Evolutionary conservation across 148 eudicot species (phyloP).

Genomic region (Nepenthes mirabilis): DNA sequence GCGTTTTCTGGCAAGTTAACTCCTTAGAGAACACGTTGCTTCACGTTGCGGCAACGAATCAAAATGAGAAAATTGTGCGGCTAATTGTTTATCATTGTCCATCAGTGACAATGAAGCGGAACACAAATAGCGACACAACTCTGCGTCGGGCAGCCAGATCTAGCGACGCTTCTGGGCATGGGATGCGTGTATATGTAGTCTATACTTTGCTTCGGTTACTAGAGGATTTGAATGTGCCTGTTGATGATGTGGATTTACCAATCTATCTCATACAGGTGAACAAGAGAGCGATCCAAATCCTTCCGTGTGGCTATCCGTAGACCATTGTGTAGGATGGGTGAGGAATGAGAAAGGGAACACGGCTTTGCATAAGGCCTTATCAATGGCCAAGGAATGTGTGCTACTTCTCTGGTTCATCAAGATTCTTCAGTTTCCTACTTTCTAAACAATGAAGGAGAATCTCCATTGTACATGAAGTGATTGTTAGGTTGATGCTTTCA

Average conservation of each 20-base stretch:
- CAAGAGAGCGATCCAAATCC: too few species aligned
- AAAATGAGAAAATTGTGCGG: constrained; percentile 10
- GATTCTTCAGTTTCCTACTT: constrained; percentile 9
- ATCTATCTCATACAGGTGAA: background rate
- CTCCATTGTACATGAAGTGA: constrained; percentile 13
- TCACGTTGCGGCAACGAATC: constrained; percentile 14
- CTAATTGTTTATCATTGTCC: constrained; percentile 15
- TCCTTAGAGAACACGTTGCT: constrained; percentile 19
- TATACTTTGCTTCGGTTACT: background rate
- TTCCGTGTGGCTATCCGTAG: too few species aligned
- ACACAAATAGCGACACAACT: constrained; percentile 13
- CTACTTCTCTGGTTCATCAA: constrained; percentile 9
- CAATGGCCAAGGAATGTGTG: constrained; percentile 10
- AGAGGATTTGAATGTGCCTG: background rate
- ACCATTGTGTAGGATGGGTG: background rate
- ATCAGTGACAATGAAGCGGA: constrained; percentile 10
- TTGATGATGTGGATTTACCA: background rate
- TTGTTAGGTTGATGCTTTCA: constrained; percentile 10
- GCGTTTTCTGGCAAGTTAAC: background rate
- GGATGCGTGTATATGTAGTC: too few species aligned
- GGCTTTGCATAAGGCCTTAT: constrained; percentile 20
- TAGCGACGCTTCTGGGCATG: constrained; percentile 2
- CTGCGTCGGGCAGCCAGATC: constrained; percentile 19
- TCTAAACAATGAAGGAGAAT: constrained; percentile 13
- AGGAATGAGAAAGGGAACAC: constrained; percentile 10